phyloP scores from a whole-genome alignment of 2,329 filamentous ascomycete genomes.

The Cordyceps militaris region DNA sequence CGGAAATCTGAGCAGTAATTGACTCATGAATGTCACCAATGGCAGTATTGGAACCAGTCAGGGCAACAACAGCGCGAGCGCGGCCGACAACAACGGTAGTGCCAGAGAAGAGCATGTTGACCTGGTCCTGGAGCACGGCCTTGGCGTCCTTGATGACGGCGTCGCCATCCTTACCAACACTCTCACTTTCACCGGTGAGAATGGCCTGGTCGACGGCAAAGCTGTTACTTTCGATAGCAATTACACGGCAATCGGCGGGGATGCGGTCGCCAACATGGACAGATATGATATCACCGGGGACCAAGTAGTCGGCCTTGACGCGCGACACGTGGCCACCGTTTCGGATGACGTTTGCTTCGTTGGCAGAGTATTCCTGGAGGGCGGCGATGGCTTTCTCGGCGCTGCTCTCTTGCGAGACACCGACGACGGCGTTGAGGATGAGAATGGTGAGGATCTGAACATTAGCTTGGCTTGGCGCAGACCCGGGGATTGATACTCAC shows the following conservation, averaged over 20 bases:
- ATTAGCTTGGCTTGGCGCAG: slow-evolving; percentile 3
- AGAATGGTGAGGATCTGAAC: slow-evolving; percentile 87
- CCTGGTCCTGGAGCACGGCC: slow-evolving; percentile 94
- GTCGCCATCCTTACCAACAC: slow-evolving; percentile 74
- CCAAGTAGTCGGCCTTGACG: slow-evolving; percentile 92
- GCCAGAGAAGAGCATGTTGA: slow-evolving; percentile 97
- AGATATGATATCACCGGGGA: slow-evolving; percentile 86
- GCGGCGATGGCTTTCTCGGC: slow-evolving; percentile 98
- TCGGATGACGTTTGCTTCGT: slow-evolving; percentile 89
- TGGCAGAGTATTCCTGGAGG: slow-evolving; percentile 97
- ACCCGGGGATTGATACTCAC: slow-evolving; percentile 47
- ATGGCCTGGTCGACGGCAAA: slow-evolving; percentile 97
- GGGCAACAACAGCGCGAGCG: slow-evolving; percentile 81
- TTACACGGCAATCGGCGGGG: slow-evolving; percentile 84
- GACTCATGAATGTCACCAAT: slow-evolving; percentile 99
- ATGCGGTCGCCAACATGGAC: slow-evolving; percentile 88
- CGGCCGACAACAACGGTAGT: slow-evolving; percentile 94
- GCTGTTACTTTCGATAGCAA: slow-evolving; percentile 92
- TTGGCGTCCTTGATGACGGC: slow-evolving; percentile 64
- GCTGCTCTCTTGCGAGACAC: slow-evolving; percentile 96
- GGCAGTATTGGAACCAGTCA: slow-evolving; percentile 84
- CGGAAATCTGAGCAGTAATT: slow-evolving; percentile 95
- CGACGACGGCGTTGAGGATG: slow-evolving; percentile 92
- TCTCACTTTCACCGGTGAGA: slow-evolving; percentile 94
- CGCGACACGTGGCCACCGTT: slow-evolving; percentile 68